Percentiles rank a stretch among this genome's conserved stretches.
Conservation (phyloP, 495 filamentous ascomycete species). For the Clavariopsis aquatica region DNA sequence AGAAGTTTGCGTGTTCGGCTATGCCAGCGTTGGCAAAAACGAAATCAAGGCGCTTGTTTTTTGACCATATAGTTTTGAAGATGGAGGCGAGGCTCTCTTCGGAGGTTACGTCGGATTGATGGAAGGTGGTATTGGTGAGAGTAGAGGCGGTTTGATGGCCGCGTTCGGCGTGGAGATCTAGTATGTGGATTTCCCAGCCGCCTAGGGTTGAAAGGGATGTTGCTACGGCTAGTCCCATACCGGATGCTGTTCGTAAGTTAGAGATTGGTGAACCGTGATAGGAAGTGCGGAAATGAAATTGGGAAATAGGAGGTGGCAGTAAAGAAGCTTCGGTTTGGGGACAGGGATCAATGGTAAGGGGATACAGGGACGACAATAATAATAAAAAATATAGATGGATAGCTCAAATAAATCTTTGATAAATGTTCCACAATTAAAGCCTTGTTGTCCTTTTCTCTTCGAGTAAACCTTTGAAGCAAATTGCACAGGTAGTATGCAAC, state of each 20-base stretch:
- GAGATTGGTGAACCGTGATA: background rate
- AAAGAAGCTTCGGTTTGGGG: no score
- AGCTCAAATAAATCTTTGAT: no score
- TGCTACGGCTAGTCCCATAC: conserved; percentile 44
- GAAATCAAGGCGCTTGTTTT: conserved; percentile 42
- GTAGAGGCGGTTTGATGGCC: conserved; percentile 31
- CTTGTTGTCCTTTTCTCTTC: no score
- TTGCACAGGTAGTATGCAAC: no score
- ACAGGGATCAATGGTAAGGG: no score
- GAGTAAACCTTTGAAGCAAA: no score
- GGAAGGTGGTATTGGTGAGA: conserved; percentile 27
- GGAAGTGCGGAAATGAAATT: background rate
- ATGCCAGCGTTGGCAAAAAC: conserved; percentile 47
- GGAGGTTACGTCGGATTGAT: conserved; percentile 36
- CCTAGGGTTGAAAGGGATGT: conserved; percentile 27
- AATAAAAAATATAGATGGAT: no score
- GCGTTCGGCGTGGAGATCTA: conserved; percentile 35
- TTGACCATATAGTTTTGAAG: conserved; percentile 35
- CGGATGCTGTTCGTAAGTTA: conserved; percentile 28
- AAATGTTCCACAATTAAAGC: no score
- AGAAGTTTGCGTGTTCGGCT: conserved; percentile 40
- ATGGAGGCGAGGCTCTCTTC: conserved; percentile 33
- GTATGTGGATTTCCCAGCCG: conserved; percentile 38
- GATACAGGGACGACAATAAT: no score
- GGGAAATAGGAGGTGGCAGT: background rate